Evolutionary conservation across 129 eudicot species (phyloP).

Genomic region (Ambrosia trifida): DNA sequence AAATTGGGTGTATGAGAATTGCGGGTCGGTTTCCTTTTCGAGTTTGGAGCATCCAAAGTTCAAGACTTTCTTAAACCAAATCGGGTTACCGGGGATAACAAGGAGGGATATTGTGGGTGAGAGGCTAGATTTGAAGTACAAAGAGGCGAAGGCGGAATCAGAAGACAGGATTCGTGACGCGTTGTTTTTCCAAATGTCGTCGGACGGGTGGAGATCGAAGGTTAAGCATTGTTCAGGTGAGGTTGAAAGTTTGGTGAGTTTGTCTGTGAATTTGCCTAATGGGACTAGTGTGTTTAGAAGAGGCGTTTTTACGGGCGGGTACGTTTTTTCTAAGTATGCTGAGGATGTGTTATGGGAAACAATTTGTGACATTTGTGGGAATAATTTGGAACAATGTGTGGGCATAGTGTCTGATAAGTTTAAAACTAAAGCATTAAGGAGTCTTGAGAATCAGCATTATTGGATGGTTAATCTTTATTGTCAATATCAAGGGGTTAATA

Average conservation of each 20-base stretch:
- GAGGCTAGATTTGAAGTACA: slow-evolving; percentile 69
- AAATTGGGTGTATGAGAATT: slow-evolving; percentile 87
- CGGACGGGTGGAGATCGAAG: slow-evolving; percentile 76
- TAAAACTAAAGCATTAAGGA: slow-evolving; percentile 77
- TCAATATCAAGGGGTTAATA: slow-evolving; percentile 69
- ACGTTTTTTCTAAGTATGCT: slow-evolving; percentile 72
- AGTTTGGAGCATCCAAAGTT: slow-evolving; percentile 87
- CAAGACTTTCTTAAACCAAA: slow-evolving; percentile 64
- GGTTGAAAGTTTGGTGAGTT: slow-evolving; percentile 63
- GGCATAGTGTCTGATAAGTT: slow-evolving; percentile 94
- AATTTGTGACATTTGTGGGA: slow-evolving; percentile 68
- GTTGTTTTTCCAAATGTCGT: slow-evolving; percentile 76
- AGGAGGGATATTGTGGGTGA: slow-evolving; percentile 61
- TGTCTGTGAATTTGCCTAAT: slow-evolving; percentile 82
- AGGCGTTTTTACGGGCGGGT: slow-evolving; percentile 76
- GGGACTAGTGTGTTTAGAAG: slow-evolving; percentile 80
- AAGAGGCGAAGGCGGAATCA: slow-evolving; percentile 59
- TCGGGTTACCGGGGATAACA: slow-evolving; percentile 69
- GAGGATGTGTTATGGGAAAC: slow-evolving; percentile 90
- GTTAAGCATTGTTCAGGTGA: slow-evolving; percentile 42
- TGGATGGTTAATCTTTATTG: slow-evolving; percentile 94
- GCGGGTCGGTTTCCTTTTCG: slow-evolving; percentile 79
- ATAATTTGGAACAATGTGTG: slow-evolving; percentile 64
- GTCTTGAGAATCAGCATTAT: slow-evolving; percentile 76
- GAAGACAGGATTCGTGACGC: slow-evolving; percentile 86